A percentile compares a stretch with the other conserved stretches of the same genome.
Conservation (phyloP, 2,329 filamentous ascomycete genomes). For the Cladophialophora chaetospira region DNA sequence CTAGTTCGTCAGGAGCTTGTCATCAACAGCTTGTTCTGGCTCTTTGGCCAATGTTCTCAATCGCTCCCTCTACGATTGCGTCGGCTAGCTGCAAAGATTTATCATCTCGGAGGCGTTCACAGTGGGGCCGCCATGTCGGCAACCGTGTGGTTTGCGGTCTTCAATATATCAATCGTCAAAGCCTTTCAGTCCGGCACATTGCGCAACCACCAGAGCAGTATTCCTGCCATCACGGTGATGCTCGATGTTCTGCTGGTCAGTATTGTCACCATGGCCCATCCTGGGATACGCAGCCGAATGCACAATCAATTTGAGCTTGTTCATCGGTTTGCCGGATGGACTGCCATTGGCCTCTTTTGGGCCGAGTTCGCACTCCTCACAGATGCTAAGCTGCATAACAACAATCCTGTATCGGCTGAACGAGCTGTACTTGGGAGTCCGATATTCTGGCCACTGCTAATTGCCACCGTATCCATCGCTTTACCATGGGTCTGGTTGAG, state of each 20-base stretch:
- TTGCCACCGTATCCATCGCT: conserved; percentile 66
- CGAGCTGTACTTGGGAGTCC: conserved; percentile 46
- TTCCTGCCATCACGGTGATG: conserved; percentile 58
- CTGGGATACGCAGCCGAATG: conserved; percentile 60
- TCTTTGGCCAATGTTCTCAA: conserved; percentile 49
- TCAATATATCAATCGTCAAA: conserved; percentile 40
- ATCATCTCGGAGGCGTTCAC: conserved; percentile 58
- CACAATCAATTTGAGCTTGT: conserved; percentile 72
- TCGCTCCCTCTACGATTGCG: conserved; percentile 50
- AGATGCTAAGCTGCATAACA: conserved; percentile 37
- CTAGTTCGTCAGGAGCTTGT: conserved; percentile 56
- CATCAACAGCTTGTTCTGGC: conserved; percentile 54
- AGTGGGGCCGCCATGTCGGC: conserved; percentile 54
- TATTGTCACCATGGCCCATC: conserved; percentile 66
- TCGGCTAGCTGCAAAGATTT: conserved; percentile 52
- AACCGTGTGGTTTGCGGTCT: conserved; percentile 50
- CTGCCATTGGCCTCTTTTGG: conserved; percentile 66
- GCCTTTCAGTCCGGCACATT: conserved; percentile 9
- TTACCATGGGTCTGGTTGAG: conserved; percentile 75
- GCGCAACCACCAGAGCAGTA: conserved; percentile 37
- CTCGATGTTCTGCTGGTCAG: conserved; percentile 59
- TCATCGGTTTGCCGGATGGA: conserved; percentile 76
- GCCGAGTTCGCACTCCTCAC: conserved; percentile 60
- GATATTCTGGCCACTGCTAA: conserved; percentile 67
- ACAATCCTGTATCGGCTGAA: conserved; percentile 33